Conservation (phyloP, 345 rosid species). For the Triadica sebifera region DNA sequence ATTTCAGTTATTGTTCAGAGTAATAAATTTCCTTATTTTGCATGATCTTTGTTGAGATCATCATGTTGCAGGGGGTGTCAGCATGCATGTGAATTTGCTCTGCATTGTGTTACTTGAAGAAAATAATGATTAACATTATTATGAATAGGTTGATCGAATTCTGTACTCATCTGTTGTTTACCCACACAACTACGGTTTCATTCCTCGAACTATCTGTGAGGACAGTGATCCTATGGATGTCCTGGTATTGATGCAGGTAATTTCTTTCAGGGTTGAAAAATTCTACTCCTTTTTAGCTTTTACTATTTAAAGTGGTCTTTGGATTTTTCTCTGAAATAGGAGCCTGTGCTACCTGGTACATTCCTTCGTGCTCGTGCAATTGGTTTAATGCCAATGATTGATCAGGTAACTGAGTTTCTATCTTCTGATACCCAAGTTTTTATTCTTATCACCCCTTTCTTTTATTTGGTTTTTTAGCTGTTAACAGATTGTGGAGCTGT, state of each 20-base stretch:
- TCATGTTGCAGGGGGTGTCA: background rate
- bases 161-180: slow-evolving; percentile 98
- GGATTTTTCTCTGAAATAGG: slow-evolving; percentile 39
- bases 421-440: background rate
- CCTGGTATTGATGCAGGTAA: slow-evolving; percentile 93
- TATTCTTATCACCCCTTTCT: background rate
- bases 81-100: background rate
- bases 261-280: slow-evolving; percentile 14
- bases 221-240: slow-evolving; percentile 99
- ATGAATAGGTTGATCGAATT: slow-evolving; percentile 81
- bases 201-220: slow-evolving; percentile 93
- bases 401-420: slow-evolving; percentile 52
- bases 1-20: background rate
- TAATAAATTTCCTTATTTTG: background rate
- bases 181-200: slow-evolving; percentile 98
- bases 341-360: slow-evolving; percentile 87
- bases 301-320: slow-evolving; percentile 10
- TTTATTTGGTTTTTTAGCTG: background rate
- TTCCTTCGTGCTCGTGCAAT: slow-evolving; percentile 98
- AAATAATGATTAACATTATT: slow-evolving; percentile 4
- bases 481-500: background rate
- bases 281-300: slow-evolving; percentile 2
- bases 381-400: slow-evolving; percentile 98
- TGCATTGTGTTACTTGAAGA: background rate
- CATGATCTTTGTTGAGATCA: background rate